phyloP scores from a whole-genome alignment of 2,329 filamentous ascomycete species.

The Neonectria neomacrospora region DNA sequence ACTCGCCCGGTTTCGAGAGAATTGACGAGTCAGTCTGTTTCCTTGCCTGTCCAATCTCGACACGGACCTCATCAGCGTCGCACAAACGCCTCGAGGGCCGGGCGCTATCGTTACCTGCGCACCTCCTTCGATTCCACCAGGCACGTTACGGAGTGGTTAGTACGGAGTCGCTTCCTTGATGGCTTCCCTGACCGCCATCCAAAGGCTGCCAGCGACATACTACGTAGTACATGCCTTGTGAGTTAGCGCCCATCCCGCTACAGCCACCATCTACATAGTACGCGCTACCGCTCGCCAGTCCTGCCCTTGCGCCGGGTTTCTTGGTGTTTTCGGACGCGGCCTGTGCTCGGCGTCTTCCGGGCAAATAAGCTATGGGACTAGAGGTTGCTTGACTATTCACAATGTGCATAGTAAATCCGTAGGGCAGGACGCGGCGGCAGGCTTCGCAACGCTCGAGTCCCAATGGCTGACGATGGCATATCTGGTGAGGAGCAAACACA shows the following conservation, averaged over 20 bases:
- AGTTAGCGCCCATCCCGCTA: constrained; percentile 3
- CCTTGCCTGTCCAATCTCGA: background rate
- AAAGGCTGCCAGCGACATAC: background rate
- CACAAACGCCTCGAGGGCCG: background rate
- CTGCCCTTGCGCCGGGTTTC: background rate
- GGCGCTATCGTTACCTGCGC: constrained; percentile 11
- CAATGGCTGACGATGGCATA: background rate
- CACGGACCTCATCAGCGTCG: background rate
- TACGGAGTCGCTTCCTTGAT: background rate
- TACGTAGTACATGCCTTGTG: background rate
- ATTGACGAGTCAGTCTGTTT: constrained; percentile 15
- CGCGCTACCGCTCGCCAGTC: constrained; percentile 8
- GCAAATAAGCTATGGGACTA: too few relatives aligned
- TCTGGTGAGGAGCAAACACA: background rate
- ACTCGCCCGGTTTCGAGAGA: constrained; percentile 17
- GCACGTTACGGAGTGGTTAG: background rate
- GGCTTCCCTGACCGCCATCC: background rate
- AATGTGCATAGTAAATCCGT: background rate
- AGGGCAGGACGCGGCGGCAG: background rate
- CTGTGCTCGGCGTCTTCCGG: constrained; percentile 5
- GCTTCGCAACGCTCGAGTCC: background rate
- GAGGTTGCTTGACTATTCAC: too few relatives aligned
- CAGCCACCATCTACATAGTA: constrained; percentile 12
- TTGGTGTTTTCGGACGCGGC: background rate
- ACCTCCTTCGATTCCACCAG: background rate